Evolutionary conservation across 805 yeast species (phyloP), one percentile per base, ranked within the genome.

Genomic region (Kuraishia piskuri): DNA sequence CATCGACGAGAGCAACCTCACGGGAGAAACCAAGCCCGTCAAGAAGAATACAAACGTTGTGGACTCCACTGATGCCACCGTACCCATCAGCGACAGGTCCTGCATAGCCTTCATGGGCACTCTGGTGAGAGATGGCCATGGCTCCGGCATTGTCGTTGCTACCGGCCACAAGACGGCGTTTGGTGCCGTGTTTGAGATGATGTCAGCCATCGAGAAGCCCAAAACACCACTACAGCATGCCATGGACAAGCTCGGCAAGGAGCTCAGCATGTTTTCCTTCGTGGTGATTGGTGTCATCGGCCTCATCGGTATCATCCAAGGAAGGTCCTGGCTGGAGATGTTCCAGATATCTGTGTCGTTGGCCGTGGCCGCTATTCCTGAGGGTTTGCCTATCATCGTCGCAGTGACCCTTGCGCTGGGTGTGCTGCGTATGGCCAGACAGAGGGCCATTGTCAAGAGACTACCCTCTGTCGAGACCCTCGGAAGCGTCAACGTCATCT

Each of bases 331-430:
- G 97, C 77, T 94, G 54, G 98, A 94, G 58, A 94, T 95, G 97
- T 92, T 94, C 71, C 97, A 92, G 68, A 90, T 94, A 55, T 89
- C 97, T 1, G 99, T 94, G 9, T 90, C 97, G 1, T 76, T 94
- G 57, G 99, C 99, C 2, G 99, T 94, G 20, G 99, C 99, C 51
- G 99, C 99, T 2, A 94, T 94, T 61, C 99, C 99, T 4, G 99
- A 94, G 70, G 99, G 99, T 53, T 78, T 94, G 59, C 99, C 99
- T 0, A 94, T 94, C 62, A 94, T 94, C 67, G 99, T 94, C 46
- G 92, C 99, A 5, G 99, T 94, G 9, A 94, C 99, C 0, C 75
- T 94, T 57, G 99, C 99, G 0, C 75, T 94, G 22, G 99, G 99
- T 50, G 99, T 94, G 48, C 75, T 94, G 59, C 79, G 98, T 71